A percentile compares a stretch with the other conserved stretches of the same genome.
These are phyloP conservation scores for Rhizopogon roseolus DNA, from an alignment of 768 basidiomycete genomes.

Conservation along the genomic window DNA sequence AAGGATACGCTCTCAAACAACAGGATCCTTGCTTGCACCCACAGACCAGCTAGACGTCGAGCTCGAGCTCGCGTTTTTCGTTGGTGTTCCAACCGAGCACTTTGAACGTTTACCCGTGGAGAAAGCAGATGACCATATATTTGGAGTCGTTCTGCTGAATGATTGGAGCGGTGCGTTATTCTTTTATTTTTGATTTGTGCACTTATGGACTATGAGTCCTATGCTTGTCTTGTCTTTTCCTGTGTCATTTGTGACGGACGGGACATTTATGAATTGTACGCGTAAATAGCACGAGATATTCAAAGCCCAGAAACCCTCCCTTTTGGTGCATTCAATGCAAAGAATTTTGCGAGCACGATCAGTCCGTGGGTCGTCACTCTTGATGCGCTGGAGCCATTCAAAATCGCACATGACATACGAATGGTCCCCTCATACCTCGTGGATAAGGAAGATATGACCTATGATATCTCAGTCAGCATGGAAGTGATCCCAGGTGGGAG, in stretches of 20 bases:
- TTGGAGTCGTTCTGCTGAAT: constrained; percentile 1
- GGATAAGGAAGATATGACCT: not conserved
- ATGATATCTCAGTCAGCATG: constrained; percentile 1
- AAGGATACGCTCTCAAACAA: not conserved
- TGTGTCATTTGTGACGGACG: not conserved
- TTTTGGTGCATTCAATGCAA: constrained; percentile 2
- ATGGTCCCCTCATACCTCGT: not conserved
- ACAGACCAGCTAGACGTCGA: not conserved
- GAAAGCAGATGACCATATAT: constrained; percentile 2
- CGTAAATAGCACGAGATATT: not conserved
- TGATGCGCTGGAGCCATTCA: constrained; percentile 3
- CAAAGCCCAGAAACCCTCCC: not conserved
- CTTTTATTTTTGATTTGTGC: not conserved
- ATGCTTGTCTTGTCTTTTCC: not conserved
- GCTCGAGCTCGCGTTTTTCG: constrained; percentile 2
- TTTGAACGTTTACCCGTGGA: constrained; percentile 1
- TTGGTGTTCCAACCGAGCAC: not conserved
- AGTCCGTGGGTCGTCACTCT: constrained; percentile 5
- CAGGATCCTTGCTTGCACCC: not conserved
- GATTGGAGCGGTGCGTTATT: constrained; percentile 1
- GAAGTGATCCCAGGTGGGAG: not conserved
- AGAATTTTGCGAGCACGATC: constrained; percentile 3
- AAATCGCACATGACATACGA: not conserved
- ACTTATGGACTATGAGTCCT: no score
- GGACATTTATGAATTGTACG: not conserved